Base-by-base conservation (phyloP, 352 stramenopile species). In the Pythium guiyangense region DNA sequence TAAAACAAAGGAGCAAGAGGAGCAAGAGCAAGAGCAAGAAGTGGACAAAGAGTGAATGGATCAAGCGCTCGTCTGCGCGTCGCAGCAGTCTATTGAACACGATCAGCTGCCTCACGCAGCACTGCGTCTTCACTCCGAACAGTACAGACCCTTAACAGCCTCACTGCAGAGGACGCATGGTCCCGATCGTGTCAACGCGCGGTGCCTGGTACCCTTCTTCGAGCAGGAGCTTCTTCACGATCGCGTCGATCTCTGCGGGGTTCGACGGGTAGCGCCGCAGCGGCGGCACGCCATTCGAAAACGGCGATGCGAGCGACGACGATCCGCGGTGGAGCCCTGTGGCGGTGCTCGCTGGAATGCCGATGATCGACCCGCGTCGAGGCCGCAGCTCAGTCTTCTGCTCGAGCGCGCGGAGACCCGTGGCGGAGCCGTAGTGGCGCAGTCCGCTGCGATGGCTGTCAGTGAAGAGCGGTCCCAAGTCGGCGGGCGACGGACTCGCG, bases 211-310 rank as follows among this genome's bases (percentile, higher is more conserved):
- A 90, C 5, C 78, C 80, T 43, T 88, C 74, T 25, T 63, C 65
- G 22, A 69, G 71, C 9, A 89, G 48, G 15, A 91, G 54, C 40
- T 70, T 59, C 22, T 76, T 73, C 17, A 90, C 77, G 47, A 90
- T 64, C 17, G 63, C 74, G 25, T 68, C 65, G 53, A 82, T 60
- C 42, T 79, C 71, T 1, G 62, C 61, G 6, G 69, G 66, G 48
- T 70, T 71, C 0, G 66, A 78, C 40, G 69, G 69, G 15, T 72
- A 70, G 31, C 66, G 48, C n/a, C 52, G 64, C 15, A 81, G 43
- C 6, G 42, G 45, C 29, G 54, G 43, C 18, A 44, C 26, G 0
- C 11, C 26, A 31, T n/a, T 26, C 18, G 20, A 4, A 6, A 29
- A 45, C 6, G 29, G 31, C 17, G 12, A 42, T 25, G 14, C 35